phyloP scores from a whole-genome alignment of 2,329 filamentous ascomycete genomes.

The Basipetospora chlamydospora region DNA sequence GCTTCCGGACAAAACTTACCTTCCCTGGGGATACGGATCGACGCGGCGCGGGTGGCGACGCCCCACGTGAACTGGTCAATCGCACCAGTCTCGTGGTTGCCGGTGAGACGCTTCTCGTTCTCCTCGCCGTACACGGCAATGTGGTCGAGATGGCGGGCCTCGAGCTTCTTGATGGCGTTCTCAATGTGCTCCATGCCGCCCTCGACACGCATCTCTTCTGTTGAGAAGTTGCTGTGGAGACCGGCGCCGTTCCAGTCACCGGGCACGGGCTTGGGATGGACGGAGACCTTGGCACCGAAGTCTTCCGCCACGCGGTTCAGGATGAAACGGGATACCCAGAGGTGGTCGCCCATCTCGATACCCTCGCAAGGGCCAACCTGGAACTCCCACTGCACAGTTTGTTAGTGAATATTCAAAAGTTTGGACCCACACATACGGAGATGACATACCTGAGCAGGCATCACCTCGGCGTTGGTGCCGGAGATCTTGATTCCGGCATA shows the following conservation, averaged over 20 bases:
- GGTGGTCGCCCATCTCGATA: slow-evolving; percentile 87
- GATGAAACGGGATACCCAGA: slow-evolving; percentile 77
- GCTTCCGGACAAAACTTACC: neutral
- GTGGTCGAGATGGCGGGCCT: slow-evolving; percentile 65
- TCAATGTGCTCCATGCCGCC: slow-evolving; percentile 96
- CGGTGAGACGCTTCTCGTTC: slow-evolving; percentile 88
- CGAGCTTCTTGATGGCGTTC: slow-evolving; percentile 68
- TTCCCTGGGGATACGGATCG: slow-evolving; percentile 81
- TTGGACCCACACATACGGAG: no score
- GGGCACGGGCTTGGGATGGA: slow-evolving; percentile 88
- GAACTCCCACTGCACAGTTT: slow-evolving; percentile 2
- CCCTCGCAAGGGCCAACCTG: slow-evolving; percentile 84
- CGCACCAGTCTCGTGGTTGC: slow-evolving; percentile 81
- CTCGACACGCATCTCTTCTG: slow-evolving; percentile 72
- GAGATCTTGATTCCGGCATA: slow-evolving; percentile 82
- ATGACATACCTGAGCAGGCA: slow-evolving; percentile 50
- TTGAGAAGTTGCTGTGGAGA: slow-evolving; percentile 89
- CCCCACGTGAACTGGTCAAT: slow-evolving; percentile 92
- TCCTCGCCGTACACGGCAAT: slow-evolving; percentile 92
- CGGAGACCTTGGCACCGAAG: slow-evolving; percentile 88
- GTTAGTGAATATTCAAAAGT: no score
- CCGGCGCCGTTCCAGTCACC: slow-evolving; percentile 92
- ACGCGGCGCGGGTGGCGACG: slow-evolving; percentile 89
- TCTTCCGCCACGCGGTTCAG: slow-evolving; percentile 86
- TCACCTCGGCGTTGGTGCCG: slow-evolving; percentile 97